Evolutionary conservation across 2,329 filamentous ascomycete genomes (phyloP).

Genomic region (Neurospora sp.): DNA sequence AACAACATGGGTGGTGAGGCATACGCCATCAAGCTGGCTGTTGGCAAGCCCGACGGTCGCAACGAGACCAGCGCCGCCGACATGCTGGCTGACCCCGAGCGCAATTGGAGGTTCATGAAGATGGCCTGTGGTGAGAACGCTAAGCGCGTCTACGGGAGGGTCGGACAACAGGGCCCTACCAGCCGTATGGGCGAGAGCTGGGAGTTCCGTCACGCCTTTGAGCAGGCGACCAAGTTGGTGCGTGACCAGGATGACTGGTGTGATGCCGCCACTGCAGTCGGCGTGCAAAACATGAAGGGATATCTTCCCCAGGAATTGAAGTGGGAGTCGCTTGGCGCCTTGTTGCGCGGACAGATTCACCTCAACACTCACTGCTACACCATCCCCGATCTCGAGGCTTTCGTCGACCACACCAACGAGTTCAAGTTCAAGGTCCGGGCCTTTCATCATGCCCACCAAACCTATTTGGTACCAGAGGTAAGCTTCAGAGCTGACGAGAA

Average conservation of each 20-base stretch:
- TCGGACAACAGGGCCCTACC: conserved; percentile 42
- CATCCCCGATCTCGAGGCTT: conserved; percentile 56
- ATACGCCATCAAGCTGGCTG: conserved; percentile 57
- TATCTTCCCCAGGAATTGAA: conserved; percentile 53
- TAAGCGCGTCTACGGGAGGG: conserved; percentile 48
- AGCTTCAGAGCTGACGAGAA: conserved; percentile 3
- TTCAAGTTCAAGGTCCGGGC: conserved; percentile 57
- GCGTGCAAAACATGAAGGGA: conserved; percentile 38
- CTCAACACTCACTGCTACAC: conserved; percentile 67
- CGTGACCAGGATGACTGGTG: conserved; percentile 61
- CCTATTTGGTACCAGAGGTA: conserved; percentile 55
- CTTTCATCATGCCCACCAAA: conserved; percentile 62
- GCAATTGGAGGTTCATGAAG: conserved; percentile 61
- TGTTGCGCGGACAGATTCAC: conserved; percentile 55
- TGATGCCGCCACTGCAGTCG: conserved; percentile 38
- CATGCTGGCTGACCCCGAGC: conserved; percentile 56
- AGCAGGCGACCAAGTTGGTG: conserved; percentile 47
- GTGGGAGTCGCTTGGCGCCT: conserved; percentile 54
- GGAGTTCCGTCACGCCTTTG: conserved; percentile 58
- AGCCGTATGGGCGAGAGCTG: conserved; percentile 60
- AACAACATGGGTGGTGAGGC: conserved; percentile 67
- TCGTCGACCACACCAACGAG: conserved; percentile 61
- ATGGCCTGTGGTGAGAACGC: conserved; percentile 68
- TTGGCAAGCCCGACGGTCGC: conserved; percentile 49
- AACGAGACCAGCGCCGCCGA: conserved; percentile 52